Percentiles rank a stretch among this genome's conserved stretches.
Conservation (phyloP, 148 eudicot genomes). For the Cornus suecica region DNA sequence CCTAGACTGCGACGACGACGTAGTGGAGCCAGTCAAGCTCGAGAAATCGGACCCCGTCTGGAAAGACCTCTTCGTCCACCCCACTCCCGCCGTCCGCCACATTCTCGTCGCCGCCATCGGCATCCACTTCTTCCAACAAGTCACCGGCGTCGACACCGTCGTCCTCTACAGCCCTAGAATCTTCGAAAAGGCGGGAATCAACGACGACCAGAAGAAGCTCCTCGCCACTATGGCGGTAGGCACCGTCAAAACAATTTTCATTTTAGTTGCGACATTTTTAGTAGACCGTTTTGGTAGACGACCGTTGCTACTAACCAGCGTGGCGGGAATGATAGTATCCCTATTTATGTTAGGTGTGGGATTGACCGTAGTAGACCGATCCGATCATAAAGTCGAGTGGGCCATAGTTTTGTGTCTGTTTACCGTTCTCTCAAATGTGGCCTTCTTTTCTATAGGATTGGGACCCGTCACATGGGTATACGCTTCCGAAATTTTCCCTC, state of each 20-base stretch:
- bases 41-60: no score
- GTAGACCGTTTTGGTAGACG: conserved; percentile 35
- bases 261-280: conserved; percentile 33
- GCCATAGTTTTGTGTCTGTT: conserved; percentile 23
- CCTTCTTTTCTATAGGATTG: conserved; percentile 34
- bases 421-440: conserved; percentile 23
- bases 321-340: conserved; percentile 24
- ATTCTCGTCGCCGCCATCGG: conserved; percentile 28
- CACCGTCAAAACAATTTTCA: conserved; percentile 28
- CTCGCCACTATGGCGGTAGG: conserved; percentile 39
- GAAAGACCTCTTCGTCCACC: conserved; percentile 33
- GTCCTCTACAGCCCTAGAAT: conserved; percentile 37
- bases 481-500: conserved; percentile 38
- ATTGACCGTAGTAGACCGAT: conserved; percentile 23
- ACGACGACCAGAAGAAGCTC: conserved; percentile 8
- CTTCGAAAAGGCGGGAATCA: conserved; percentile 35
- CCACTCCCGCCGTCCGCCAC: conserved; percentile 28
- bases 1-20: conserved; percentile 19
- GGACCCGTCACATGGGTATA: conserved; percentile 42
- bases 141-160: conserved; percentile 35
- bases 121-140: conserved; percentile 38
- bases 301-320: conserved; percentile 28
- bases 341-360: conserved; percentile 13
- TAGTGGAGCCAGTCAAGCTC: no score
- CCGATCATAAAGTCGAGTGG: conserved; percentile 17